Percentiles rank a stretch among this genome's conserved stretches.
Conservation (phyloP, 768 basidiomycete species). For the Mrakia blollopis region DNA sequence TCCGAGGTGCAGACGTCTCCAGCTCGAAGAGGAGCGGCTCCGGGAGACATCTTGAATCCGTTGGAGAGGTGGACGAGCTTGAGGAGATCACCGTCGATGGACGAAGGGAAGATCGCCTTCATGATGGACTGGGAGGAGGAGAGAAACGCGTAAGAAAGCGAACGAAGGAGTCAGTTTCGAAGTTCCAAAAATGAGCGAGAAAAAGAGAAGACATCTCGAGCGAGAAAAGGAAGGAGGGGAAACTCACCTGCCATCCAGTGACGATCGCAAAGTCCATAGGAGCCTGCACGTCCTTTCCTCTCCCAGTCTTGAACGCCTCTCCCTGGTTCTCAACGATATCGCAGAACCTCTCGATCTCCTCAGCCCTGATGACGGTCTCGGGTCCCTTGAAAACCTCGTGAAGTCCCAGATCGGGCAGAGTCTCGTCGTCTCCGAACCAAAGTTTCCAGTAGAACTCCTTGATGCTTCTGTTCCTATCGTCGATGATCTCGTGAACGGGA, state of each 20-base stretch:
- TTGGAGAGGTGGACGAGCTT: conserved; percentile 97
- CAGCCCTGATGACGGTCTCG: conserved; percentile 63
- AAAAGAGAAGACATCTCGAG: too few species aligned
- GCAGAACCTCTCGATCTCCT: conserved; percentile 81
- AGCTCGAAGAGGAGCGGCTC: conserved; percentile 66
- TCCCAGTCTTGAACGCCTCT: conserved; percentile 76
- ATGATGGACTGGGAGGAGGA: conserved; percentile 76
- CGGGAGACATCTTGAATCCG: conserved; percentile 83
- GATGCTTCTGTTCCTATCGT: conserved; percentile 78
- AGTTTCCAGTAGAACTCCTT: conserved; percentile 96
- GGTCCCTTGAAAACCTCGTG: conserved; percentile 79
- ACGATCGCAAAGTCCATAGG: conserved; percentile 99
- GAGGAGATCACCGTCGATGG: conserved; percentile 88
- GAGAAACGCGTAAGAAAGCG: neutral
- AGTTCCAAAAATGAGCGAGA: neutral
- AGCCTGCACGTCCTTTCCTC: conserved; percentile 67
- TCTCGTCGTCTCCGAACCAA: conserved; percentile 87
- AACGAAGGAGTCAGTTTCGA: neutral
- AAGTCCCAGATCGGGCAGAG: conserved; percentile 70
- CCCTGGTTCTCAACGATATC: conserved; percentile 88
- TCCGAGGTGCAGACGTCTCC: conserved; percentile 88
- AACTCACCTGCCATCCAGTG: conserved; percentile 89
- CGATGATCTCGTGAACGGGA: conserved; percentile 84
- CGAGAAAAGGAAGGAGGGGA: neutral
- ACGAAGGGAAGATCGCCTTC: conserved; percentile 89